Evolutionary conservation across 768 basidiomycete genomes (phyloP), one percentile per base, ranked within the genome.

Genomic region (Crucibulum laeve): DNA sequence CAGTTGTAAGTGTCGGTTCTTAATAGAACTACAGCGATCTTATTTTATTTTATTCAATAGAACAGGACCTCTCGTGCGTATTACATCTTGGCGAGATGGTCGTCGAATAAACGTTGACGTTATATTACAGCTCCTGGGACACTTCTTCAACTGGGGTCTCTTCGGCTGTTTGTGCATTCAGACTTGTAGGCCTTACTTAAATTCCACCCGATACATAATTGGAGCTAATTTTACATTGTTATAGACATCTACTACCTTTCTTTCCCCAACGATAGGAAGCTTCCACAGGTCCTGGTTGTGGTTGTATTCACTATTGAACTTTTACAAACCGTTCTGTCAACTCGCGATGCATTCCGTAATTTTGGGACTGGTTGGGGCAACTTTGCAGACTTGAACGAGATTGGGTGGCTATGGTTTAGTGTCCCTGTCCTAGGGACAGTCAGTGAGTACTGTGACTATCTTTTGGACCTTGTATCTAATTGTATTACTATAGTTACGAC

Each of bases 231-330:
- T n/a, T 30, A 30, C 43, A n/a, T n/a, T n/a, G n/a, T n/a, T n/a
- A n/a, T n/a, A 61, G 61, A 61, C 38, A 24, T 61, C 4, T 63
- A 61, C 41, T 53, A 61, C 39, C 41, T 61, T 6, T 53, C 56
- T 3, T 63, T 63, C 38, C 59, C 58, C 0, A 53, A 50, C 5
- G 61, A 62, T 39, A 50, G 49, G 5, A 22, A 23, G 8, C 28
- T 48, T 5, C 49, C 53, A 24, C 59, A 61, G 38, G 22, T 38
- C 14, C 45, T 62, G 25, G 61, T 61, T 6, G 44, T 36, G 19
- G 3, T 19, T 3, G 53, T 56, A 11, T 50, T 48, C 18, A 18
- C 45, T 4, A 43, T 58, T 8, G 57, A 53, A 36, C 25, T 52
- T 11, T n/a, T 50, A 3, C 57, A 58, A 28, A 58, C 57, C 2